Base-by-base conservation (phyloP, 2,329 filamentous ascomycete species). In the Sclerotinia sclerotiorum region DNA sequence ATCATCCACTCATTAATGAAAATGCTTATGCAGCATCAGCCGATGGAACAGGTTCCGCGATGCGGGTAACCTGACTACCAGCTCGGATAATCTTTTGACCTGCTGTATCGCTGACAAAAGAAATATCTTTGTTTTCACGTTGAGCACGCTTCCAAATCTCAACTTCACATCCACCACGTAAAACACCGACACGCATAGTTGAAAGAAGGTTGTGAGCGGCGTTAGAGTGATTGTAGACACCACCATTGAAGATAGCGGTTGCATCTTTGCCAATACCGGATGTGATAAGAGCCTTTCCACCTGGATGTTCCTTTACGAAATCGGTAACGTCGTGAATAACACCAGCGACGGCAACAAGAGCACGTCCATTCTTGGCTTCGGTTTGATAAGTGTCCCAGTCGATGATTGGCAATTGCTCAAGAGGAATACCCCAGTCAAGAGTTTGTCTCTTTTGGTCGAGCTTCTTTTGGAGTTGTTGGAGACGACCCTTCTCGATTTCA, bases 141-240 rank as follows among this genome's bases (percentile, higher is more conserved):
- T 94, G 90, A 68, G 90, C 88, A 54, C 91, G 89, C 87, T 95
- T 95, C 92, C 92, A 96, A 80, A 95, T 93, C 84, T 96, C 92
- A 39, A 96, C 92, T 79, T 95, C 92, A 78, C 91, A 93, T 55
- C 92, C 92, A 72, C 92, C 92, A 65, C 91, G 90, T 72, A 96
- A 90, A 61, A 96, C 92, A 80, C 91, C 92, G 19, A 95, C 89
- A 74, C 92, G 87, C 91, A 95, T 95, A 73, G 91, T 95, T 10
- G 90, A 93, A 72, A 96, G 85, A 70, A 95, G 81, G 82, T 96
- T 96, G 84, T 96, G 92, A 48, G 92, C 92, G 68, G 91, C 92
- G 81, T 96, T 96, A 79, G 90, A 93, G 84, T 96, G 92, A 79
- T 90, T 87, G 83, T 96, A 96, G 71, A 96, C 90, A 81, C 92